Evolutionary conservation across 139 green algal species (phyloP), one percentile per base, ranked within the genome.

Genomic region (Chlorella sp.): DNA sequence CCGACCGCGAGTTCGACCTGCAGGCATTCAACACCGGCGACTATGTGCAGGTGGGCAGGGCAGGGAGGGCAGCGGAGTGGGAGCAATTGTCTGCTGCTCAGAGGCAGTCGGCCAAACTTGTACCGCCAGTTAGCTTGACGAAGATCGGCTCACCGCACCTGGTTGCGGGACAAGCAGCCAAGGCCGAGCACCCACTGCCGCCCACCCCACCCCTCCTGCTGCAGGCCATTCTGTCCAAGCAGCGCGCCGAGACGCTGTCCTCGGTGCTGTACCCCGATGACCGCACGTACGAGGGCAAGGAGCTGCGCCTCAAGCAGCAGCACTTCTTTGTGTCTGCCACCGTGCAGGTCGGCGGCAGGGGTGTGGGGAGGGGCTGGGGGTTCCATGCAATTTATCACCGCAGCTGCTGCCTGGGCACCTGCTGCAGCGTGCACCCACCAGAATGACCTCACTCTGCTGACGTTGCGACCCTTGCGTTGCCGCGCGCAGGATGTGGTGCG

Each of bases 231-330:
- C 88, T 98, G 73, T 88, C 87, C 83, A 98, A 98, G 94, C 96
- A 99, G 92, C 91, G 95, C 55, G 97, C 98, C 13, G 98, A 99
- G 93, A 98, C 97, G 26, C 95, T 99, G 83, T 96, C 88, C 79
- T 92, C 82, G 28, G 98, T 99, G 89, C 94, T 99, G 28, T 99
- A 99, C 93, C 98, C 98, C 41, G 94, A 99, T 79, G 98, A 99
- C 94, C 91, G 93, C 80, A 99, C 94, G 30, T 98, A 98, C 78
- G 94, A 98, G 90, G 98, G 97, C 89, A 98, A 98, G 89, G 96
- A 98, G 95, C 92, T 99, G 88, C 94, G 97, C 55, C 93, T 99
- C 34, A 99, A 99, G 91, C 97, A 99, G 93, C 98, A 99, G 94
- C 95, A 98, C 94, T 99, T 99, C 92, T 99, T 99, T 87, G 95